phyloP scores from a whole-genome alignment of 352 stramenopile genomes.

The Pythium dissotocum region DNA sequence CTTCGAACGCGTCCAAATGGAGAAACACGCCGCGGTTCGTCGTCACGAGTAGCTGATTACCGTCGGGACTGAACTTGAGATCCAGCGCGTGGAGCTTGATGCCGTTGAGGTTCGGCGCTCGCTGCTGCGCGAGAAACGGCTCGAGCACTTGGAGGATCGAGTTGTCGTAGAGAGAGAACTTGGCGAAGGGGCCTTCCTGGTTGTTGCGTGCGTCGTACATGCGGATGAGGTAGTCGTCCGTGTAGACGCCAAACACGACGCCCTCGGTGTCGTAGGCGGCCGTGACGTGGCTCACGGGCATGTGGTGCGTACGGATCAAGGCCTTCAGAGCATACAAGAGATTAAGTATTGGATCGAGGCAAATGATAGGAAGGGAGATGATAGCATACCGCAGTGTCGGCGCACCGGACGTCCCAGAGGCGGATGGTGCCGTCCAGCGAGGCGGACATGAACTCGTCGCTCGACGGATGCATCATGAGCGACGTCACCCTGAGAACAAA shows the following conservation, averaged over 20 bases:
- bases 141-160: constrained; percentile 63
- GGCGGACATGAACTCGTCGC: constrained; percentile 83
- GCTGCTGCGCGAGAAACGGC: constrained; percentile 54
- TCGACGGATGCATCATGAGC: constrained; percentile 85
- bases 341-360: background rate
- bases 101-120: constrained; percentile 51
- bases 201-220: constrained; percentile 91
- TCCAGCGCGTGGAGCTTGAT: constrained; percentile 75
- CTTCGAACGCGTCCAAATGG: constrained; percentile 85
- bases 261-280: constrained; percentile 81
- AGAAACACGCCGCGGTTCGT: constrained; percentile 82
- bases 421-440: constrained; percentile 77
- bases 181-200: constrained; percentile 85
- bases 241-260: constrained; percentile 86
- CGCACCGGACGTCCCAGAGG: constrained; percentile 77
- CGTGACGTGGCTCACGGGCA: constrained; percentile 65
- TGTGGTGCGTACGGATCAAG: constrained; percentile 63
- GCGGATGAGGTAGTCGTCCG: constrained; percentile 81
- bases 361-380: background rate
- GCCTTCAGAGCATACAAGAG: constrained; percentile 29
- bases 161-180: constrained; percentile 84
- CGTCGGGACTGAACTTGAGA: constrained; percentile 85
- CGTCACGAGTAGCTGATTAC: constrained; percentile 81
- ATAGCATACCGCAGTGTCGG: constrained; percentile 51
- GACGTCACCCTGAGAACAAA: constrained; percentile 57